Evolutionary conservation across 192 early-diverging fungal genomes (phyloP).

Genomic region (Podila epigama): DNA sequence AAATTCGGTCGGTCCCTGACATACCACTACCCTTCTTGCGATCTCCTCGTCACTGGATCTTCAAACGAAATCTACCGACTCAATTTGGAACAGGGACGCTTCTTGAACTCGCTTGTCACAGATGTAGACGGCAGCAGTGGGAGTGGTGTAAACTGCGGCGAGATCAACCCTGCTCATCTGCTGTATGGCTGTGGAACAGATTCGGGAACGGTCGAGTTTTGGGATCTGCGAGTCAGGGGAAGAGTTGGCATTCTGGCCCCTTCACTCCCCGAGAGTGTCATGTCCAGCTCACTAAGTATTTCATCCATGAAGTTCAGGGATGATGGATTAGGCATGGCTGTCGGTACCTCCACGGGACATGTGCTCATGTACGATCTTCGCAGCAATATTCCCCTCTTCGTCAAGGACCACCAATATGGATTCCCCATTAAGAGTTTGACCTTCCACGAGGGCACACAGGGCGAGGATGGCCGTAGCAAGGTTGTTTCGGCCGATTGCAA

Average conservation of each 20-base stretch:
- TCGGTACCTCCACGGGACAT: constrained; percentile 93
- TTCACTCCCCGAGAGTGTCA: constrained; percentile 50
- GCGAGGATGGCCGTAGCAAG: constrained; percentile 67
- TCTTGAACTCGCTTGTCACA: constrained; percentile 85
- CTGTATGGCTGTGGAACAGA: constrained; percentile 91
- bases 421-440: constrained; percentile 87
- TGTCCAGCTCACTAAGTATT: constrained; percentile 46
- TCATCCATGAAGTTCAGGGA: constrained; percentile 79
- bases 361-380: constrained; percentile 94
- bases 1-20: constrained; percentile 92
- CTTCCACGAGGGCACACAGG: constrained; percentile 74
- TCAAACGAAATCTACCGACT: constrained; percentile 87
- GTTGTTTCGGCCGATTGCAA: constrained; percentile 89
- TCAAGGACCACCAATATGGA: constrained; percentile 99
- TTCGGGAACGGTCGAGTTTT: constrained; percentile 91
- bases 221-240: constrained; percentile 86
- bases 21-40: constrained; percentile 93
- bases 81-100: constrained; percentile 93
- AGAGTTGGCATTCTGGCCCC: constrained; percentile 77
- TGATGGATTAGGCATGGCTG: constrained; percentile 87
- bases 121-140: constrained; percentile 61
- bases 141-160: constrained; percentile 70
- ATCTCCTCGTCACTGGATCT: constrained; percentile 84
- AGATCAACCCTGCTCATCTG: constrained; percentile 92
- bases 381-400: constrained; percentile 76